Percentiles rank a stretch among this genome's conserved stretches.
Conservation (phyloP, 352 stramenopile species). For the Phytophthora syringae region DNA sequence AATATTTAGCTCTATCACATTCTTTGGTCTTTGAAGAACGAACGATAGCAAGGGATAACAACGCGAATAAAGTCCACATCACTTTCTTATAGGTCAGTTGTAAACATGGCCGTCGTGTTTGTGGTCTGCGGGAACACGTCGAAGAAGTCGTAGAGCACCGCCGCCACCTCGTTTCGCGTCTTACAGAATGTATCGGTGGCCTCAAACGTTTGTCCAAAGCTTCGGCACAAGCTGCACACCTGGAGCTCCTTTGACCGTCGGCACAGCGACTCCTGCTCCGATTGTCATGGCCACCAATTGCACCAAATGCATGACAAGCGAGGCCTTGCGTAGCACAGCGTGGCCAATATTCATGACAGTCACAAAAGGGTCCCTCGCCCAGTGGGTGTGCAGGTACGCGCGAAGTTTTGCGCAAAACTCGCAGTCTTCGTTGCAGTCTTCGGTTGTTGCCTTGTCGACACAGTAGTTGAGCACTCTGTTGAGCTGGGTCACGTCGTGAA, state of each 20-base stretch:
- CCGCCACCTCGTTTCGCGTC: conserved; percentile 10
- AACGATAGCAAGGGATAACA: too few relatives aligned
- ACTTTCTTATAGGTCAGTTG: conserved; percentile 11
- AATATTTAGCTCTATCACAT: too few relatives aligned
- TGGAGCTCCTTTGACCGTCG: conserved; percentile 6
- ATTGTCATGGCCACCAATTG: conserved; percentile 18
- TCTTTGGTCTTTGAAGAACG: too few relatives aligned
- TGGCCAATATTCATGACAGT: conserved; percentile 11
- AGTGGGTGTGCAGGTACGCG: conserved; percentile 24
- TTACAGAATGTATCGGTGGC: conserved; percentile 1
- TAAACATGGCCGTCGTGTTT: not conserved
- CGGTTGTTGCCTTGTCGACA: conserved; percentile 4
- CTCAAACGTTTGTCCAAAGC: not conserved
- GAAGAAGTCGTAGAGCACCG: conserved; percentile 32
- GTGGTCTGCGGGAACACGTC: not conserved
- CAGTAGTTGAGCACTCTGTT: conserved; percentile 17
- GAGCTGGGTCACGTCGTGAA: conserved; percentile 30
- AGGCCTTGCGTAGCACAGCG: conserved; percentile 21
- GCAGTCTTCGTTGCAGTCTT: conserved; percentile 10
- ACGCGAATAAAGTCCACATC: too few relatives aligned
- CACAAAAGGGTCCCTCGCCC: conserved; percentile 17
- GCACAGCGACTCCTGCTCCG: not conserved
- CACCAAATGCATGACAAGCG: conserved; percentile 21
- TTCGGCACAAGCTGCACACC: conserved; percentile 10
- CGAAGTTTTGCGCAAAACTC: conserved; percentile 14